Conservation (phyloP, 2,329 filamentous ascomycete species). For the Cladophialophora psammophila region DNA sequence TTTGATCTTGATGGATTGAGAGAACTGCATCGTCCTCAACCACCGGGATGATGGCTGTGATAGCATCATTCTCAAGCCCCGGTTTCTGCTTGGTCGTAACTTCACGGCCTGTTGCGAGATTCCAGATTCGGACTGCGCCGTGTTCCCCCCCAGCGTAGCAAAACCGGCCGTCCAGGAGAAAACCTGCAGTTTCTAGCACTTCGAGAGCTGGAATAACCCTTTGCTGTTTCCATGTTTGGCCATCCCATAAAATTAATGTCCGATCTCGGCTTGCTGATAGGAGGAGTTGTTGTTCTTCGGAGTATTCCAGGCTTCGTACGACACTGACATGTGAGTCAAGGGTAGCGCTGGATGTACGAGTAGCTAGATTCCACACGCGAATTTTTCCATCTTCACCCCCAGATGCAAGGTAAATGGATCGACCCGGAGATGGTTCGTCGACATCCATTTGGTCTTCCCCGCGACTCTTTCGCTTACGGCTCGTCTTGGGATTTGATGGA, state of each 20-base stretch:
- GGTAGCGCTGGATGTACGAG: constrained; percentile 75
- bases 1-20: constrained; percentile 88
- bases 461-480: constrained; percentile 48
- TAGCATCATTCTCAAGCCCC: constrained; percentile 67
- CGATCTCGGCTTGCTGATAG: constrained; percentile 91
- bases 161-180: constrained; percentile 72
- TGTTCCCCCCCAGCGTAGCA: constrained; percentile 87
- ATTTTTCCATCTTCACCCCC: constrained; percentile 95
- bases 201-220: constrained; percentile 86
- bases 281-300: constrained; percentile 73
- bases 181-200: constrained; percentile 82
- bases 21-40: constrained; percentile 59
- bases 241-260: constrained; percentile 91
- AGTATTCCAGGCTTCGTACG: constrained; percentile 86
- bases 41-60: constrained; percentile 75
- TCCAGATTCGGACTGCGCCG: constrained; percentile 84
- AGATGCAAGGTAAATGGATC: constrained; percentile 78
- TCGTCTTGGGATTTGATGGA: constrained; percentile 13
- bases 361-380: constrained; percentile 88
- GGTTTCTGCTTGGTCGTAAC: constrained; percentile 75
- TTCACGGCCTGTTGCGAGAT: constrained; percentile 77
- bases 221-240: constrained; percentile 80
- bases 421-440: constrained; percentile 49
- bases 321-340: constrained; percentile 95
- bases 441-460: constrained; percentile 56